phyloP scores from a whole-genome alignment of 2,329 filamentous ascomycete genomes.

The Pseudogymnoascus sp. region DNA sequence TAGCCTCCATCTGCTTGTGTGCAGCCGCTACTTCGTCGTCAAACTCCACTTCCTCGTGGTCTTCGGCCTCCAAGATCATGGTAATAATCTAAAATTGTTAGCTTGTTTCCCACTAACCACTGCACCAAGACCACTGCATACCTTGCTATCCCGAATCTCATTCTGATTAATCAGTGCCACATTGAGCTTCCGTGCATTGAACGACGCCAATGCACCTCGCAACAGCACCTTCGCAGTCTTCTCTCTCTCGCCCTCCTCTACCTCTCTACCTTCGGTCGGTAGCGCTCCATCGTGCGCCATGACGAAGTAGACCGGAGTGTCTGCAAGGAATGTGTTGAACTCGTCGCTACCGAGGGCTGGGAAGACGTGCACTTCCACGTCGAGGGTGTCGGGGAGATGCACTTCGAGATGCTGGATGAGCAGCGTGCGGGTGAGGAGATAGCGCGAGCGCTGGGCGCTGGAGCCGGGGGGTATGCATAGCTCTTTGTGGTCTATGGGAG shows the following conservation, averaged over 20 bases:
- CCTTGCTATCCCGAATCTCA: constrained; percentile 58
- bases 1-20: not conserved
- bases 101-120: not conserved
- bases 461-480: constrained; percentile 47
- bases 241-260: constrained; percentile 14
- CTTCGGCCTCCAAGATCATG: constrained; percentile 36
- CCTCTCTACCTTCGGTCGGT: not conserved
- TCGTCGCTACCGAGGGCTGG: constrained; percentile 38
- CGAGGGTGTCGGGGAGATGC: constrained; percentile 20
- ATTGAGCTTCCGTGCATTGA: constrained; percentile 51
- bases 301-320: constrained; percentile 55
- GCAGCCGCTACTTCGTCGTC: constrained; percentile 6
- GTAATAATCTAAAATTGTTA: constrained; percentile 36
- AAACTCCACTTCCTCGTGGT: constrained; percentile 12
- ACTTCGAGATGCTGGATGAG: constrained; percentile 53
- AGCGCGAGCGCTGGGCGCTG: constrained; percentile 33
- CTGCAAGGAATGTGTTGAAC: constrained; percentile 50
- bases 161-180: constrained; percentile 57
- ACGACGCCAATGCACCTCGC: constrained; percentile 44
- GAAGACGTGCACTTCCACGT: constrained; percentile 35
- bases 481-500: constrained; percentile 35
- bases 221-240: constrained; percentile 21
- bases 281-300: constrained; percentile 57
- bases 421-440: constrained; percentile 53
- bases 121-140: constrained; percentile 22